Evolutionary conservation across 2,329 filamentous ascomycete species (phyloP), one percentile per base, ranked within the genome.

Genomic region (Scolecobasidium constrictum): DNA sequence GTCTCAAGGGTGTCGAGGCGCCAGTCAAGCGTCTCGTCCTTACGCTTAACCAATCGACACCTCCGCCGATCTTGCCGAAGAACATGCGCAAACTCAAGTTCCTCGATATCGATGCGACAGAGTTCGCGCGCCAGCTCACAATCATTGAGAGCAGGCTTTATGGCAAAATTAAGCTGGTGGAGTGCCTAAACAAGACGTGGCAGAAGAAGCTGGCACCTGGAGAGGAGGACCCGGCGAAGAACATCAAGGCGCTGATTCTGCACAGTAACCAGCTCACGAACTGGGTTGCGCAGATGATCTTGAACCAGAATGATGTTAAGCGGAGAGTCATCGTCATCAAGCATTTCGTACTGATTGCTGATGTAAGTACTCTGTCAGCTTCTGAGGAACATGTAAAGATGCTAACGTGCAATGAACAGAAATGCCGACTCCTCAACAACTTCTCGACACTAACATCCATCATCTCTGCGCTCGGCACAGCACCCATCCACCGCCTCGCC

Each of bases 31-130:
- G 86, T 23, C 75, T 98, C 58, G 81, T 98, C 15, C 79, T 92
- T 48, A 96, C 87, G 1, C 69, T 92, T 49, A 90, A 80, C 57
- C 81, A 85, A 48, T 83, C 28, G 5, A 47, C 85, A 1, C 90
- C 92, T 3, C 69, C 83, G 26, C 86, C 92, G 1, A 95, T 96
- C 57, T 78, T 95, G 60, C 92, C 92, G 2, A 95, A 94, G 73
- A 95, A 96, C 61, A 94, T 98, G 87, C 95, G 92, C 75, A 98
- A 95, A 65, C 75, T 98, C 53, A 98, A 96, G 63, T 96, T 98
- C 66, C 67, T 96, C 44, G 92, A 98, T 58, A 95, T 98, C 52
- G 92, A 98, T 57, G 80, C 87, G 0, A 85, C 83, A 0, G 92
- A 98, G 58, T 96, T 98, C 62, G 92, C 92, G n/a, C 81, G 92